Evolutionary conservation across 768 basidiomycete genomes (phyloP), one percentile per base, ranked within the genome.

Genomic region (Panaeolus cyanescens): DNA sequence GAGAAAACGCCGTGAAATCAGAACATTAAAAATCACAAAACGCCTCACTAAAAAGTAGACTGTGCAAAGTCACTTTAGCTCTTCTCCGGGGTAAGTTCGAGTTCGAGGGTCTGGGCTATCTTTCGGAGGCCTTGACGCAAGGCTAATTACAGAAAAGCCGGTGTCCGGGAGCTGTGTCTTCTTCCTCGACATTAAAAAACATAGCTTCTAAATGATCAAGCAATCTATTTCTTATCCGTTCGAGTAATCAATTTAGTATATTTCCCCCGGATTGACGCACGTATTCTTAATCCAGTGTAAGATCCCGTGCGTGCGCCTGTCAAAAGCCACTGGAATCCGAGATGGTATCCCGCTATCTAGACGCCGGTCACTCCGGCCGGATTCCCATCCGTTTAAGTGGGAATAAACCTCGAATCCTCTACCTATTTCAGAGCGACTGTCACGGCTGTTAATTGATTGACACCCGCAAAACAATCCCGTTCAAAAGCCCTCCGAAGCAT

Each of bases 401-500:
- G n/a, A n/a, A n/a, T n/a, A n/a, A n/a, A n/a, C n/a, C n/a, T n/a
- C n/a, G n/a, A n/a, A n/a, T n/a, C n/a, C n/a, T n/a, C n/a, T n/a
- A n/a, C n/a, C n/a, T n/a, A n/a, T n/a, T n/a, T n/a, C n/a, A n/a
- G n/a, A n/a, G n/a, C n/a, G 45, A 28, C 45, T 28, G 45, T 50
- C 45, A 50, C 45, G 12, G 22, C 30, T 50, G 45, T 6, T 28
- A 50, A 12, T 50, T 50, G 45, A 50, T 50, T 50, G 45, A 50
- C 45, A 50, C 45, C 30, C 22, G 45, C 45, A 28, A 20, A 28
- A 50, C 45, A 25, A 50, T 50, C 45, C 45, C 45, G 45, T 50
- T 50, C 45, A 50, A 50, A 50, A 28, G 25, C 45, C 45, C 45
- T 50, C 25, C 45, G 45, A 50, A 50, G 45, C 45, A 50, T 28